Evolutionary conservation across 2,329 filamentous ascomycete genomes (phyloP), one percentile per base, ranked within the genome.

Genomic region (Dothideomycetes sp.): DNA sequence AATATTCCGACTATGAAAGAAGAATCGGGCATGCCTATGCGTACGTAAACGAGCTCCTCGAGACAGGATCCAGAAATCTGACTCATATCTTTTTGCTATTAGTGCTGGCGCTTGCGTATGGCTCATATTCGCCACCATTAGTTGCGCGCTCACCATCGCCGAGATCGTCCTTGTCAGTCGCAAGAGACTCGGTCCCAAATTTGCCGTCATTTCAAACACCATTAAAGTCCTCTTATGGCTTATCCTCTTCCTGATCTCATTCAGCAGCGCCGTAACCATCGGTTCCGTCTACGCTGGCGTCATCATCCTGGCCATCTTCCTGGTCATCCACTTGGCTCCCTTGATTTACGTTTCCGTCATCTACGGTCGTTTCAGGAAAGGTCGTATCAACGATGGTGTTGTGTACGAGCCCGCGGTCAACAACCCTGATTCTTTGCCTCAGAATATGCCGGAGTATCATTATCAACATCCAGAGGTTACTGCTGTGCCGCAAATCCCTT

Each of bases 221-320:
- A 24, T 39, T 20, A 39, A 39, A 25, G 24, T 28, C 6, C 11
- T 20, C 4, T 11, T 39, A 5, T 39, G 36, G 36, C 32, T 39
- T 27, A 13, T 39, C 19, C 5, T 32, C 6, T 39, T 39, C 12
- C 2, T 32, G 11, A 32, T 39, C 7, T 13, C 27, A 7, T 7
- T 24, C 12, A 7, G 22, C 22, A 11, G 12, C 12, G 22, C 22
- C 12, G 22, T 24, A 24, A 11, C 12, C 12, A 11, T 7, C 22
- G 22, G 22, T 7, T 24, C 22, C 12, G 12, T 7, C 22, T 7
- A 7, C 7, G 22, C 12, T 7, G 7, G 12, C 2, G 7, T 11
- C 12, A 24, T 24, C 7, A 24, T 24, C 22, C 22, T 24, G 22
- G 22, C 22, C 2, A 24, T 24, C 22, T 24, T 24, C 22, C 12